phyloP scores from a whole-genome alignment of 108 stramenopile species.

The Cyclotella baltica region DNA sequence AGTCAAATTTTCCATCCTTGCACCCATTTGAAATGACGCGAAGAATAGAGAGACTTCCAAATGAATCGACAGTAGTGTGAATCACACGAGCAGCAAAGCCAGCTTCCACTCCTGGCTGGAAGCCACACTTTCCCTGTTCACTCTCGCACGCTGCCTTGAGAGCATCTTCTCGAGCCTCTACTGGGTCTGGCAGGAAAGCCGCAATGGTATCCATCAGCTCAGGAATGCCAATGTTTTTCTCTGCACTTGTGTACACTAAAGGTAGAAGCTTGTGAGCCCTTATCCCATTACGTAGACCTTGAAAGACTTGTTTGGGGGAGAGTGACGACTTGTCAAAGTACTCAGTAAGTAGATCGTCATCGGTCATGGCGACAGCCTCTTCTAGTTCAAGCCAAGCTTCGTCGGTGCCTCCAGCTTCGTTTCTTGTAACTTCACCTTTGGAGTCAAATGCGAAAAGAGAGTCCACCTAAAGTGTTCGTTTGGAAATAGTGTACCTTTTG shows the following conservation, averaged over 20 bases:
- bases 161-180: slow-evolving; percentile 36
- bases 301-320: slow-evolving; percentile 11
- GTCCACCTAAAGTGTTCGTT: neutral
- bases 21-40: slow-evolving; percentile 41
- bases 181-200: slow-evolving; percentile 34
- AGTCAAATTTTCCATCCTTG: slow-evolving; percentile 27
- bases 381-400: slow-evolving; percentile 39
- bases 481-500: neutral
- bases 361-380: slow-evolving; percentile 44
- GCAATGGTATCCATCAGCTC: slow-evolving; percentile 47
- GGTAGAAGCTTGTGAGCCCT: slow-evolving; percentile 33
- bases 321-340: slow-evolving; percentile 31
- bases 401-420: slow-evolving; percentile 20
- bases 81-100: slow-evolving; percentile 47
- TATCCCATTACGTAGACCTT: slow-evolving; percentile 21
- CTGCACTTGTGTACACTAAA: slow-evolving; percentile 37
- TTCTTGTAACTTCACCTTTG: slow-evolving; percentile 12
- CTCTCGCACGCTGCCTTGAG: slow-evolving; percentile 32
- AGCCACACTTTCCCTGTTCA: slow-evolving; percentile 22
- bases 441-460: slow-evolving; percentile 27
- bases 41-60: slow-evolving; percentile 41
- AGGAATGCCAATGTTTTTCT: slow-evolving; percentile 35
- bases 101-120: slow-evolving; percentile 42
- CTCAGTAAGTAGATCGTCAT: slow-evolving; percentile 43
- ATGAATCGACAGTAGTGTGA: slow-evolving; percentile 39